A percentile compares a stretch with the other conserved stretches of the same genome.
These are phyloP conservation scores for Flaveria bidentis DNA, from an alignment of 129 eudicot species.

Conservation along the genomic window DNA sequence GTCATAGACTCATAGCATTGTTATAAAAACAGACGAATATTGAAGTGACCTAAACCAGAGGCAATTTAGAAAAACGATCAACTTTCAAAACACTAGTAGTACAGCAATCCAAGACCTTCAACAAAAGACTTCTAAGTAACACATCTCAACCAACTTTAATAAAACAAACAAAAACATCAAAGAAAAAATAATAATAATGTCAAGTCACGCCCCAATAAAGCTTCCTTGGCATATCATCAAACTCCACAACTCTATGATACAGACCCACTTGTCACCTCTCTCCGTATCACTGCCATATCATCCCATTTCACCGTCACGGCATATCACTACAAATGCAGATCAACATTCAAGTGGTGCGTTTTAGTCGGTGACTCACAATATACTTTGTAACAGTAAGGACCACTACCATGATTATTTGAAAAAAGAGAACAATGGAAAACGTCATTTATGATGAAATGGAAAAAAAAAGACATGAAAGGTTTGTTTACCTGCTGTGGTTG, in stretches of 20 bases:
- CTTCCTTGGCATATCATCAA: slow-evolving; percentile 30
- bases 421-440: no score
- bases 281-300: slow-evolving; percentile 1
- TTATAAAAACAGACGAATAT: no score
- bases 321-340: slow-evolving; percentile 25
- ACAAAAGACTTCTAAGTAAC: slow-evolving; percentile 6
- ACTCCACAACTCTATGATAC: slow-evolving; percentile 29
- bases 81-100: slow-evolving; percentile 3
- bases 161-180: slow-evolving; percentile 20
- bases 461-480: background rate
- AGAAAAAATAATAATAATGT: background rate
- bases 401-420: no score
- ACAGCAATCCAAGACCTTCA: slow-evolving; percentile 33
- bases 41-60: no score
- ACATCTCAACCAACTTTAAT: slow-evolving; percentile 13
- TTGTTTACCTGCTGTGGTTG: slow-evolving; percentile 63
- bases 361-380: no score
- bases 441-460: slow-evolving; percentile 7
- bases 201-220: slow-evolving; percentile 16
- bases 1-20: no score
- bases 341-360: no score
- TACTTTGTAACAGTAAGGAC: no score
- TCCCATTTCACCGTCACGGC: background rate
- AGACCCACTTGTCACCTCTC: background rate
- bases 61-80: no score